These are phyloP conservation scores for Puccinia coronata DNA, from an alignment of 1,284 basidiomycete genomes.

Conservation along the genomic window DNA sequence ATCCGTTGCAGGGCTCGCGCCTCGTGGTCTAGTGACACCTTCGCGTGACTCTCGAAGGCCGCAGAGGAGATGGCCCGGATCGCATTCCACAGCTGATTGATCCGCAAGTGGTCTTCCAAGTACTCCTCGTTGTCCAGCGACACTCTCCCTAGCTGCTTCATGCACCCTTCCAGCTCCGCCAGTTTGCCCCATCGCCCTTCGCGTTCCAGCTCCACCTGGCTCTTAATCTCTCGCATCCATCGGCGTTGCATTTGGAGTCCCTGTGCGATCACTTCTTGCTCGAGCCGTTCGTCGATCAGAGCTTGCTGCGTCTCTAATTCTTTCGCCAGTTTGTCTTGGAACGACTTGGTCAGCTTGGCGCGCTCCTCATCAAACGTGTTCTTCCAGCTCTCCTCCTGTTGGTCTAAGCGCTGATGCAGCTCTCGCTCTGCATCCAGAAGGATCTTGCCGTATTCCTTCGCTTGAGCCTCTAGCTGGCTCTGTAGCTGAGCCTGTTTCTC, in stretches of 20 bases:
- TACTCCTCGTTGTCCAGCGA: slow-evolving; percentile 85
- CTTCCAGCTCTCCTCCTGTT: slow-evolving; percentile 82
- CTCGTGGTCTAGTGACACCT: slow-evolving; percentile 84
- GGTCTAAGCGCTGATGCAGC: slow-evolving; percentile 77
- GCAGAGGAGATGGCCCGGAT: slow-evolving; percentile 59
- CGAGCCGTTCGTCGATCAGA: slow-evolving; percentile 91
- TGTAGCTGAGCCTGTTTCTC: slow-evolving; percentile 78
- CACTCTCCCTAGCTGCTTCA: slow-evolving; percentile 87
- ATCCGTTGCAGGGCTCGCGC: slow-evolving; percentile 74
- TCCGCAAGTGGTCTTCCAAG: slow-evolving; percentile 82
- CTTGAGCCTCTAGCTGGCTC: slow-evolving; percentile 76
- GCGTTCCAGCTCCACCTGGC: slow-evolving; percentile 92
- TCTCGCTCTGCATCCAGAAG: slow-evolving; percentile 80
- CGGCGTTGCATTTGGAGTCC: slow-evolving; percentile 94
- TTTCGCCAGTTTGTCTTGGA: slow-evolving; percentile 79
- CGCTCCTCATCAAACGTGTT: slow-evolving; percentile 80
- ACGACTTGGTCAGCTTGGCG: slow-evolving; percentile 71
- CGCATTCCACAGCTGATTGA: slow-evolving; percentile 68
- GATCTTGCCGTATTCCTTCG: slow-evolving; percentile 77
- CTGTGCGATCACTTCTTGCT: slow-evolving; percentile 91
- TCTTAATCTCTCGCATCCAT: slow-evolving; percentile 95
- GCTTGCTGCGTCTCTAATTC: slow-evolving; percentile 87
- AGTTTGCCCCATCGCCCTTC: slow-evolving; percentile 92
- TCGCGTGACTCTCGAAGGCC: slow-evolving; percentile 64
- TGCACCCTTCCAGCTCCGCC: slow-evolving; percentile 82